A percentile compares a stretch with the other conserved stretches of the same genome.
These are phyloP conservation scores for Alternaria sp. DNA, from an alignment of 2,329 filamentous ascomycete genomes.

Conservation along the genomic window DNA sequence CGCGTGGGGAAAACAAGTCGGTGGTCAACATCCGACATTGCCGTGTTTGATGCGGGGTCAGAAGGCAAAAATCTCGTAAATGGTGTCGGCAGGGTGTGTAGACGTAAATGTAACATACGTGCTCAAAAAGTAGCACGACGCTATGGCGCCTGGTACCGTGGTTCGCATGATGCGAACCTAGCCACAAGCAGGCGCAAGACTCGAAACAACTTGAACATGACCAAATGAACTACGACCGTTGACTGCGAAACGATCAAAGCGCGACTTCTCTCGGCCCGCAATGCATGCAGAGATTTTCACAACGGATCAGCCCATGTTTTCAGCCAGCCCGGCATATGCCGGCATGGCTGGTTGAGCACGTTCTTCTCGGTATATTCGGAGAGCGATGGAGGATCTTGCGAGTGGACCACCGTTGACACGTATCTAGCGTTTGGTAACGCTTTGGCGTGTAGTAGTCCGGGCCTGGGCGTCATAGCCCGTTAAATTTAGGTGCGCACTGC, in stretches of 20 bases:
- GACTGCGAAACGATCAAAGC: conserved; percentile 19
- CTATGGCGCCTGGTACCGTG: conserved; percentile 18
- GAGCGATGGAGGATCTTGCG: conserved; percentile 21
- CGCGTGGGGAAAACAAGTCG: conserved; percentile 6
- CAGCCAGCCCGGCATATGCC: conserved; percentile 22
- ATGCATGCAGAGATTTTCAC: conserved; percentile 37
- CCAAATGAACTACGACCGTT: conserved; percentile 15
- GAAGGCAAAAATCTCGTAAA: conserved; percentile 8
- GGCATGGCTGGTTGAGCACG: conserved; percentile 28
- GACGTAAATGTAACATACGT: conserved; percentile 9
- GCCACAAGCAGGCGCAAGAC: conserved; percentile 13
- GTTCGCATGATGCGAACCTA: conserved; percentile 23
- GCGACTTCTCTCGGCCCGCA: conserved; percentile 33
- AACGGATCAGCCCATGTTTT: conserved; percentile 24
- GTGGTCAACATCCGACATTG: conserved; percentile 13
- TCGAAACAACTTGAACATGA: conserved; percentile 8
- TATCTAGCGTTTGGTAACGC: conserved; percentile 17
- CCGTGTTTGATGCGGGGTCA: conserved; percentile 17
- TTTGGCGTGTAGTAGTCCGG: conserved; percentile 15
- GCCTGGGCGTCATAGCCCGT: conserved; percentile 23
- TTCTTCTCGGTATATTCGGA: conserved; percentile 27
- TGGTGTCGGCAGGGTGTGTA: conserved; percentile 10
- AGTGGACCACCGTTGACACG: conserved; percentile 30
- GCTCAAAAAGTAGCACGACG: conserved; percentile 9
- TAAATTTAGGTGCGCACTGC: conserved; percentile 19